Percentiles rank a stretch among this genome's conserved stretches.
Evolutionary conservation across 306 rosid genomes (phyloP).

Genomic region (Rosa lucieae): DNA sequence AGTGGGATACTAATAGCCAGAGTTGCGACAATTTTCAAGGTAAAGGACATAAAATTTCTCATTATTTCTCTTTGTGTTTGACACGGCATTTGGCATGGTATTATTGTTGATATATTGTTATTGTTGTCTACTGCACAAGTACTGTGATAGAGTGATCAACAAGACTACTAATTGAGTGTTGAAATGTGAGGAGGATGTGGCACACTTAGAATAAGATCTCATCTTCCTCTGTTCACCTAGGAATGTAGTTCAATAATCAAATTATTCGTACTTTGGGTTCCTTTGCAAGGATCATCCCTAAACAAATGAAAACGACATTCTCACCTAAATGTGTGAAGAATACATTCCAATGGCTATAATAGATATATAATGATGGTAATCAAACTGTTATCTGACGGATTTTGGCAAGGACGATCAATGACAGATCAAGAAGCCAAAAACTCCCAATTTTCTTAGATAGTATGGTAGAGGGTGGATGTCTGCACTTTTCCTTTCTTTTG

Average conservation of each 20-base stretch:
- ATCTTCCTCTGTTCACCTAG: no score
- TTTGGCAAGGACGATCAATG: neutral
- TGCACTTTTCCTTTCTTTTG: neutral
- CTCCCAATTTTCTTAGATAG: neutral
- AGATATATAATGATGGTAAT: neutral
- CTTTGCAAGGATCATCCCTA: no score
- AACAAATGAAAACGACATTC: neutral
- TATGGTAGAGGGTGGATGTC: neutral
- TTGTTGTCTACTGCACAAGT: neutral
- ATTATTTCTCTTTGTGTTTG: neutral
- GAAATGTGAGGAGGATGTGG: neutral
- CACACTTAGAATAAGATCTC: no score
- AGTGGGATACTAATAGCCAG: neutral
- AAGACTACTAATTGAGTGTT: neutral
- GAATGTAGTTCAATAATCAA: no score
- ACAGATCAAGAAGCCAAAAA: neutral
- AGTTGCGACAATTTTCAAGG: conserved; percentile 5
- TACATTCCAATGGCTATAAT: neutral
- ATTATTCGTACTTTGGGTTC: no score
- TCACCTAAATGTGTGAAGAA: neutral
- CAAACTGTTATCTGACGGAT: neutral
- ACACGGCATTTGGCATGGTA: neutral
- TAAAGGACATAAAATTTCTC: neutral
- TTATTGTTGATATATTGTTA: neutral
- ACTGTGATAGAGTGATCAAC: neutral